Base-by-base conservation (phyloP, 306 rosid genomes). In the cucumber (Cucumis sativus) region DNA sequence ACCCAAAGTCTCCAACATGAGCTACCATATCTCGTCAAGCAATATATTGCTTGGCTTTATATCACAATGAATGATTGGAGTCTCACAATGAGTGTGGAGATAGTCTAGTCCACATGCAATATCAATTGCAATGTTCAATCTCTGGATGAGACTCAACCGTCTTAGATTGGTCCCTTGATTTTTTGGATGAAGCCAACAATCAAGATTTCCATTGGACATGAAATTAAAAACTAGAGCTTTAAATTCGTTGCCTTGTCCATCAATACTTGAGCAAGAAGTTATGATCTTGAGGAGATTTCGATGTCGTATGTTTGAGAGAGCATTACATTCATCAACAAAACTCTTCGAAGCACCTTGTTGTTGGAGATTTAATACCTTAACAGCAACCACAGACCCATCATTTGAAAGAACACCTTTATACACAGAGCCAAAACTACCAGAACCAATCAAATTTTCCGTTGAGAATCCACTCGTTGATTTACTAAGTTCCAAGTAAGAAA, bases 281-380 rank as follows among this genome's bases (percentile, higher is more conserved):
- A 87, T 41, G 74, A 87, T 81, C 87, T 81, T 83, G 1, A 85
- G 84, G 67, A 85, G 90, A 81, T 87, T 87, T 0, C 80, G 75
- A 60, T 87, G 87, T 41, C 80, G 78, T 33, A 69, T 81, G 45
- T n/a, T 66, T 74, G 85, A 68, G 6, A 83, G 18, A 11, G 76
- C 87, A 16, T 51, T 68, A 74, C 91, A 85, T 78, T 87, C 87
- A 8, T 69, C 77, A 9, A 81, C 67, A 75, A 87, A 87, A 40
- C 88, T 85, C 54, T 79, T 85, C 4, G 54, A 79, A 56, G 87
- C 89, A 37, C 85, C 85, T 56, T 63, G 80, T 54, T 73, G 82
- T 55, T 78, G 59, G 74, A 82, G 87, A 79, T 84, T 75, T 20
- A 88, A 40, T 21, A 88, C 86, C 69, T 86, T 88, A 47, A 84